Evolutionary conservation across 345 rosid species (phyloP).

Genomic region (Aquilaria yunnanensis): DNA sequence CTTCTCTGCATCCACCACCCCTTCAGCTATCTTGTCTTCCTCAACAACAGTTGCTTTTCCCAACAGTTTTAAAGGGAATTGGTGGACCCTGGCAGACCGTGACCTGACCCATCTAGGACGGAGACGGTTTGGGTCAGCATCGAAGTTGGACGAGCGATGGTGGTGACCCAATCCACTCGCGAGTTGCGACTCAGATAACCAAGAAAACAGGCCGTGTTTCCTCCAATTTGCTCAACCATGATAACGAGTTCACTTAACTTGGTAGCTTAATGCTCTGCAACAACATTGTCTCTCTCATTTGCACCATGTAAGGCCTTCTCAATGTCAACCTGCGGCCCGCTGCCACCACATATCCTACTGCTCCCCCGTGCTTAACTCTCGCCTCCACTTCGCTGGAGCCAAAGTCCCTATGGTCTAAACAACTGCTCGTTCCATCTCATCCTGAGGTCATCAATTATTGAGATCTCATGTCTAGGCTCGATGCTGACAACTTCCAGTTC

Average conservation of each 20-base stretch:
- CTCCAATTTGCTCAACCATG: constrained; percentile 62
- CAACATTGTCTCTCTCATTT: constrained; percentile 89
- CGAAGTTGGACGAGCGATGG: too few species aligned
- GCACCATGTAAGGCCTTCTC: constrained; percentile 94
- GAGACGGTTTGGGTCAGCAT: too few species aligned
- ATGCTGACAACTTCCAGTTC: constrained; percentile 78
- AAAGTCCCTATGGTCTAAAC: constrained; percentile 47
- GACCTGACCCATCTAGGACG: too few species aligned
- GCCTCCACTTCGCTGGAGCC: constrained; percentile 34
- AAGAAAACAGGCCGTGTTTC: constrained; percentile 71
- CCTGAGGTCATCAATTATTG: constrained; percentile 76
- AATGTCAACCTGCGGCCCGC: constrained; percentile 62
- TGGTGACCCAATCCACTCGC: neutral
- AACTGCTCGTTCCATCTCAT: constrained; percentile 30
- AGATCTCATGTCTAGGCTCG: constrained; percentile 92
- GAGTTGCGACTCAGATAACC: too few species aligned
- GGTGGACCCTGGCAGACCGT: too few species aligned
- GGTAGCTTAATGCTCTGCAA: constrained; percentile 62
- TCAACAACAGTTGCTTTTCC: too few species aligned
- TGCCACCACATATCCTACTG: constrained; percentile 41
- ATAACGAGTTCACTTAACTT: constrained; percentile 70
- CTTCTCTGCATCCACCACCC: too few species aligned
- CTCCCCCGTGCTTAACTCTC: constrained; percentile 42
- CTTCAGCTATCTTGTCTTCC: too few species aligned
- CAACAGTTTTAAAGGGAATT: too few species aligned